Base-by-base conservation (phyloP, 2,329 filamentous ascomycete genomes). In the Scedosporium dehoogii region DNA sequence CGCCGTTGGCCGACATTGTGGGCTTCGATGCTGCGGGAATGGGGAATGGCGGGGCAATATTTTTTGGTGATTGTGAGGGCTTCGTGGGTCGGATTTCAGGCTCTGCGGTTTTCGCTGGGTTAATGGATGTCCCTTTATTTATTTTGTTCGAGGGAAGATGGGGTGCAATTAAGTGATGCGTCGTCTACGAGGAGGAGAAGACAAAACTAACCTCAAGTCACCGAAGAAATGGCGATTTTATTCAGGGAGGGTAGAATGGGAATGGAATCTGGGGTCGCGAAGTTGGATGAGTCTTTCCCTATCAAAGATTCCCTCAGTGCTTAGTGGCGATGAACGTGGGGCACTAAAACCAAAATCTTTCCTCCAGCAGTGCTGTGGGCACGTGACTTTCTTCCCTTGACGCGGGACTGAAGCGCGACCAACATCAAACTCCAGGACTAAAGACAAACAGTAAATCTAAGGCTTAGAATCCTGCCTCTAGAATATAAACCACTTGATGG, bases 1-100 rank as follows among this genome's bases (percentile, higher is more conserved):
- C 85, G 71, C 79, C 81, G 78, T 80, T 79, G 72, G 77, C 75
- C 73, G 81, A 78, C 81, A 84, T 84, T 70, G 65, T 75, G 67
- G 59, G 16, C n/a, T 18, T 29, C 21, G 14, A 38, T 61, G 16
- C 21, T 56, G 14, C 16, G 14, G 55, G 21, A 59, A 66, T 62
- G 60, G 46, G 6, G 55, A 16, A 67, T 70, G 69, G 68, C 68
- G 68, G 68, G 68, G 68, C 69, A 69, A 60, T 62, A 60, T 62
- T 64, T 65, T 65, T 64, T 59, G 61, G 42, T 55, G 59, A 25
- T 46, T 64, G 33, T 46, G 57, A 46, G 62, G 27, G 64, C 61
- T 59, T 59, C 59, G 46, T 59, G 59, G 63, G 59, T 38, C 33
- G 33, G 33, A 12, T 48, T 59, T 60, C 60, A 63, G 33, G 42